Percentiles rank a stretch among this genome's conserved stretches.
phyloP scores from a whole-genome alignment of 192 early-diverging fungal genomes.

The Ramicandelaber brevisporus region DNA sequence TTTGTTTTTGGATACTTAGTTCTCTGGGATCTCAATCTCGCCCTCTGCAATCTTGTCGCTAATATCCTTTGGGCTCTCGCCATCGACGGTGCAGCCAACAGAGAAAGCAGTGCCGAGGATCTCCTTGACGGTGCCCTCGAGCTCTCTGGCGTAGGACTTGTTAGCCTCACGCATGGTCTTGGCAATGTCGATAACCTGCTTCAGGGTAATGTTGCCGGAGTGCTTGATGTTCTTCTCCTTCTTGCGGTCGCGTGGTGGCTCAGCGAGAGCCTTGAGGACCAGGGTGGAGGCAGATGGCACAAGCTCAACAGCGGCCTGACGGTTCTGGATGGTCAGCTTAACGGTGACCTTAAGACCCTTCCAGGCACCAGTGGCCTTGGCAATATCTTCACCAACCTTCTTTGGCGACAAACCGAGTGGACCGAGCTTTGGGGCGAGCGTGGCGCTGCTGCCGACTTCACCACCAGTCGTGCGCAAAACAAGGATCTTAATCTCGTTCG shows the following conservation, averaged over 20 bases:
- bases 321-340: slow-evolving; percentile 97
- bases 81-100: slow-evolving; percentile 96
- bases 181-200: slow-evolving; percentile 88
- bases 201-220: slow-evolving; percentile 77
- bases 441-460: slow-evolving; percentile 91
- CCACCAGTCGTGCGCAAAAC: slow-evolving; percentile 84
- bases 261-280: slow-evolving; percentile 92
- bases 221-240: slow-evolving; percentile 95
- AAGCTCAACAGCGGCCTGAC: slow-evolving; percentile 92
- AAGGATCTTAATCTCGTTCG: slow-evolving; percentile 42
- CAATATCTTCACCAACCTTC: slow-evolving; percentile 99
- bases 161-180: slow-evolving; percentile 59
- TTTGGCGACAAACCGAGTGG: slow-evolving; percentile 98
- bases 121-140: slow-evolving; percentile 87
- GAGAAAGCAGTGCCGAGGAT: slow-evolving; percentile 89
- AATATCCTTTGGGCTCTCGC: slow-evolving; percentile 73
- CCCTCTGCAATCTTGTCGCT: slow-evolving; percentile 65
- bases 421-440: slow-evolving; percentile 98
- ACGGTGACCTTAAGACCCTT: slow-evolving; percentile 99
- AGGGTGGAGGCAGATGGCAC: slow-evolving; percentile 90
- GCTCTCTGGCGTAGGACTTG: slow-evolving; percentile 87
- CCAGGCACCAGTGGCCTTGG: slow-evolving; percentile 97
- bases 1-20: not conserved
- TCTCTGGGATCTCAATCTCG: slow-evolving; percentile 38
- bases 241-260: slow-evolving; percentile 90